Conservation (phyloP, 2,329 filamentous ascomycete genomes). For the Davidsoniella australis region DNA sequence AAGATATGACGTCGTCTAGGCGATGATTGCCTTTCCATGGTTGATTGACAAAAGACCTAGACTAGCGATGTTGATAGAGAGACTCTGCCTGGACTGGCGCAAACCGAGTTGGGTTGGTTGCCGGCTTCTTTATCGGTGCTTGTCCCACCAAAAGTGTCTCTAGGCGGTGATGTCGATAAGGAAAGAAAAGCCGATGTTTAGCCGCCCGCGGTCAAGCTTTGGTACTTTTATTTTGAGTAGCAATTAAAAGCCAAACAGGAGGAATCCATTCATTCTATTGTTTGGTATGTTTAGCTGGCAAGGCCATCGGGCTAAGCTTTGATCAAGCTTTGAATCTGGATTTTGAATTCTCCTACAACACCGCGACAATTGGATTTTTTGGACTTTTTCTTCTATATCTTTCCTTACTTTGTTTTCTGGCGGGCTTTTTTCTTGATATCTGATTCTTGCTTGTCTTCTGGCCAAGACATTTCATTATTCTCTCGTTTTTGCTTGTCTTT, state of each 20-base stretch:
- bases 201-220: neutral
- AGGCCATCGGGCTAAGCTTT: too few species aligned
- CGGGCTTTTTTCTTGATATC: neutral
- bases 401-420: neutral
- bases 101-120: neutral
- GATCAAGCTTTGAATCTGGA: too few species aligned
- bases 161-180: conserved; percentile 2
- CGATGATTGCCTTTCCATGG: conserved; percentile 15
- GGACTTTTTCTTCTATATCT: neutral
- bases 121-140: too few species aligned
- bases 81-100: neutral
- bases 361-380: neutral
- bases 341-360: neutral
- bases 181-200: neutral
- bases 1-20: conserved; percentile 30
- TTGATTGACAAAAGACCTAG: neutral
- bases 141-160: too few species aligned
- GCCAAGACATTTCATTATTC: neutral
- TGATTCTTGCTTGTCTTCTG: neutral
- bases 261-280: too few species aligned
- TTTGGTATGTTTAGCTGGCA: too few species aligned
- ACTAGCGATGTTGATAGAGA: neutral
- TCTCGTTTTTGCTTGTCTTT: neutral
- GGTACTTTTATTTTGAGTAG: too few species aligned
- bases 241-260: too few species aligned